Base-by-base conservation (phyloP, 139 green algal species). In the Coelastrella sp. region DNA sequence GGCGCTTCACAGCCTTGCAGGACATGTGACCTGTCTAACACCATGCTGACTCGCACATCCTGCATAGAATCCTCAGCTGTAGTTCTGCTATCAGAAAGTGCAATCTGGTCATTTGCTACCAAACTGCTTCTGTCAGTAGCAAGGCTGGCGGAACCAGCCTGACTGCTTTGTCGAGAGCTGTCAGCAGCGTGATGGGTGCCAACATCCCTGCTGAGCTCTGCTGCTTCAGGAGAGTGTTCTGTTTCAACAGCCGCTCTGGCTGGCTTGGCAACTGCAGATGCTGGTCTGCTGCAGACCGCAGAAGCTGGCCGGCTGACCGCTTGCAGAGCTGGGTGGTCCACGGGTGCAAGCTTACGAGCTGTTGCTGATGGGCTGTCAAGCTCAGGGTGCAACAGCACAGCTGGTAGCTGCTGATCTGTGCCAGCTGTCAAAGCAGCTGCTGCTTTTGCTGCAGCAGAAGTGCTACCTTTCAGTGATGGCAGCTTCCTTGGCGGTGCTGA, bases 241-340 rank as follows among this genome's bases (percentile, higher is more conserved):
- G 32, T 47, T 47, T 47, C 32, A 47, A 47, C 32, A 47, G 32
- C 32, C 32, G 32, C 32, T 47, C 32, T 47, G 32, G 32, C 32
- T 47, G 32, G 32, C 32, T 47, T 47, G 32, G 32, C 32, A 47
- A 61, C 61, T 86, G 80, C 80, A 75, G n/a, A 56, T 76, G n/a
- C n/a, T 86, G 80, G 13, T 86, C 80, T 76, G 22, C 58, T 86
- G 59, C 59, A 54, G 17, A 47, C 32, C 32, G 32, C 32, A 75
- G 57, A 60, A 54, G 57, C 20, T 83, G 58, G 16, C 3, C 77
- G 59, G 77, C 32, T 7, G 32, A 22, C 64, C 16, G 68, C 5
- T 23, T 76, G 68, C 79, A 71, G 6, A 22, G 79, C 56, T 22
- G 79, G 19, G 57, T 77, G 65, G n/a, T 88, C 47, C 19, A 88